These are phyloP conservation scores for Nakazawaea ishiwadae DNA, from an alignment of 805 yeast genomes.

Conservation along the genomic window DNA sequence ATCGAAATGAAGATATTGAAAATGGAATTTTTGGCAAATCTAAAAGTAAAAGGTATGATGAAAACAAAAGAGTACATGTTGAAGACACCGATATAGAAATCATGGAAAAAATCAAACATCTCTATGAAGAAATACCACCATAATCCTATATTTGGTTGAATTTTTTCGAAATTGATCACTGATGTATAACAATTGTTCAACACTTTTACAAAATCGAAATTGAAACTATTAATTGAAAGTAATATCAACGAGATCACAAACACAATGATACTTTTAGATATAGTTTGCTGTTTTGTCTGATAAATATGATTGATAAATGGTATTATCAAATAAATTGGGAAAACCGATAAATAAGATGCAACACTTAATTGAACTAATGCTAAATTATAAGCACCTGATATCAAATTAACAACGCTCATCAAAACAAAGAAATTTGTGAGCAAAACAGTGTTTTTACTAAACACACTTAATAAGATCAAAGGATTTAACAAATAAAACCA, in stretches of 20 bases:
- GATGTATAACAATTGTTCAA: conserved; percentile 18
- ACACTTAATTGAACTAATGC: conserved; percentile 53
- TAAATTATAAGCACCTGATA: conserved; percentile 32
- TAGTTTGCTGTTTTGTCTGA: background rate
- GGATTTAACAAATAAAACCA: conserved; percentile 79
- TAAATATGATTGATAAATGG: conserved; percentile 42
- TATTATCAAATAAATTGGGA: conserved; percentile 55
- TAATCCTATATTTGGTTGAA: conserved; percentile 85
- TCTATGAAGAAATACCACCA: conserved; percentile 99
- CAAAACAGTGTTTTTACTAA: conserved; percentile 62
- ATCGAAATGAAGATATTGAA: conserved; percentile 41
- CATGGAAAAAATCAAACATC: conserved; percentile 83
- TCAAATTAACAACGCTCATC: conserved; percentile 40
- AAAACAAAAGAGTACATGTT: conserved; percentile 67
- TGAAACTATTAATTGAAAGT: conserved; percentile 32
- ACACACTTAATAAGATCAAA: conserved; percentile 58
- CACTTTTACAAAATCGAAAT: conserved; percentile 4
- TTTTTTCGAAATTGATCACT: conserved; percentile 56
- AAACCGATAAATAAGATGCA: conserved; percentile 59
- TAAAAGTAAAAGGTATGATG: conserved; percentile 66
- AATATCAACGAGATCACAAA: conserved; percentile 21
- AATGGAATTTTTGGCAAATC: conserved; percentile 57
- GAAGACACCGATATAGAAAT: conserved; percentile 81
- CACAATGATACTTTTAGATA: conserved; percentile 23
- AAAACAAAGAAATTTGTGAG: conserved; percentile 58